A percentile compares a stretch with the other conserved stretches of the same genome.
These are phyloP conservation scores for Venturia aucupariae DNA, from an alignment of 2,329 filamentous ascomycete genomes.

Conservation along the genomic window DNA sequence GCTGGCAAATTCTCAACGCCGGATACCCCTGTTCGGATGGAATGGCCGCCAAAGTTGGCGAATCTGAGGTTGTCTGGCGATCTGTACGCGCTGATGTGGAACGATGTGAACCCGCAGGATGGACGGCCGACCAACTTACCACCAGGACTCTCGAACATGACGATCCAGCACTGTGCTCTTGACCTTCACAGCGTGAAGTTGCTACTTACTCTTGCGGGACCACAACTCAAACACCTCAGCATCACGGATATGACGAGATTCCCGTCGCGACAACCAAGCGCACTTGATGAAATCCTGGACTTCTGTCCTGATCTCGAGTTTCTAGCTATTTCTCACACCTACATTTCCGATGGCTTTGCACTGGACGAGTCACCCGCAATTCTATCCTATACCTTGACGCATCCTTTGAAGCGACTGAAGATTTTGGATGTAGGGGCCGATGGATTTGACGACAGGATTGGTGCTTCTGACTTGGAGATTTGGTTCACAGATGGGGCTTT, in stretches of 20 bases:
- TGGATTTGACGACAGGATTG: conserved; percentile 2
- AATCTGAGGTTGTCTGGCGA: conserved; percentile 36
- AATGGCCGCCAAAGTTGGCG: conserved; percentile 36
- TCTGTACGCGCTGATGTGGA: conserved; percentile 31
- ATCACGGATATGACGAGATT: conserved; percentile 32
- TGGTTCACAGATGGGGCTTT: conserved; percentile 1
- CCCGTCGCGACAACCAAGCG: conserved; percentile 23
- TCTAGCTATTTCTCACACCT: conserved; percentile 38
- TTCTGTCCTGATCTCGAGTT: conserved; percentile 30
- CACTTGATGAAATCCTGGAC: conserved; percentile 33
- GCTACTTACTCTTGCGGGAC: not conserved
- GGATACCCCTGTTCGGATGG: conserved; percentile 22
- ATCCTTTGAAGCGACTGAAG: conserved; percentile 1
- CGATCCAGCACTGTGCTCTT: conserved; percentile 9
- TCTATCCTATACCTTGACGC: not conserved
- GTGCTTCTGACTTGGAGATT: not conserved
- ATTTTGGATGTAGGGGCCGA: not conserved
- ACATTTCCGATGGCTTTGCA: conserved; percentile 24
- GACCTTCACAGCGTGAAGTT: not conserved
- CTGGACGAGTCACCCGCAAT: not conserved
- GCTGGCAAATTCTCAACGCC: conserved; percentile 25
- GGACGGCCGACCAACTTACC: conserved; percentile 20
- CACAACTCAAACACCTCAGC: conserved; percentile 28
- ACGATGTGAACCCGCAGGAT: conserved; percentile 21
- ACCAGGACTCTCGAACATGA: not conserved